Evolutionary conservation across 1,284 basidiomycete genomes (phyloP).

Genomic region (Erythrobasidium hasegawianum): DNA sequence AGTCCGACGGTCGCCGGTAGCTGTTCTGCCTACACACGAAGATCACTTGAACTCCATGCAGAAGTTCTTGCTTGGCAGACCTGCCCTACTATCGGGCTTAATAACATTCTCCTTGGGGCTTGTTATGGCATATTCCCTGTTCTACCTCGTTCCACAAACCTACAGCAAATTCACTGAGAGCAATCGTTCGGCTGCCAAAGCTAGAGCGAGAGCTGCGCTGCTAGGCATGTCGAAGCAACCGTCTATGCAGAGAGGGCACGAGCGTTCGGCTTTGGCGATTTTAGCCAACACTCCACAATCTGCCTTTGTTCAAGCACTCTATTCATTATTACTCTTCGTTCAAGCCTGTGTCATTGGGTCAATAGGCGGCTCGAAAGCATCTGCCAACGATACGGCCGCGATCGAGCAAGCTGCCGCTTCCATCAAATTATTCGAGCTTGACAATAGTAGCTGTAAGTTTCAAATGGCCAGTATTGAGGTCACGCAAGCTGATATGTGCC

Average conservation of each 20-base stretch:
- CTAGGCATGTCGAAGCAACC: not conserved
- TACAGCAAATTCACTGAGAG: conserved; percentile 5
- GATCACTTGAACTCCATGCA: conserved; percentile 11
- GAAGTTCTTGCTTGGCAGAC: conserved; percentile 22
- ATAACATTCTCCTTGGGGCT: conserved; percentile 15
- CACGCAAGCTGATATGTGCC: no score
- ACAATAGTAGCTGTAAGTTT: not conserved
- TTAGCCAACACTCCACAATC: no score
- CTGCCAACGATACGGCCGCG: not conserved
- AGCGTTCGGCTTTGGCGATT: not conserved
- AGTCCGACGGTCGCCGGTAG: conserved; percentile 8
- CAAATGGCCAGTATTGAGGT: not conserved
- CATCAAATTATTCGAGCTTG: conserved; percentile 5
- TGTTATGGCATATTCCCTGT: not conserved
- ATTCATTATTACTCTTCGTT: no score
- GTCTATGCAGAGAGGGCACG: not conserved
- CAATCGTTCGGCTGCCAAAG: conserved; percentile 1
- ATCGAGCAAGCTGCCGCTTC: conserved; percentile 25
- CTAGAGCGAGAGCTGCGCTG: conserved; percentile 6
- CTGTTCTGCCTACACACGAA: not conserved
- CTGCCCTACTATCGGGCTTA: conserved; percentile 24
- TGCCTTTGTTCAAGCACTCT: not conserved
- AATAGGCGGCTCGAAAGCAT: not conserved
- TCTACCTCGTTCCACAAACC: conserved; percentile 3
- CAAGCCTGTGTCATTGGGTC: not conserved